Evolutionary conservation across 1,284 basidiomycete genomes (phyloP), one percentile per base, ranked within the genome.

Genomic region (Coniophora puteana): DNA sequence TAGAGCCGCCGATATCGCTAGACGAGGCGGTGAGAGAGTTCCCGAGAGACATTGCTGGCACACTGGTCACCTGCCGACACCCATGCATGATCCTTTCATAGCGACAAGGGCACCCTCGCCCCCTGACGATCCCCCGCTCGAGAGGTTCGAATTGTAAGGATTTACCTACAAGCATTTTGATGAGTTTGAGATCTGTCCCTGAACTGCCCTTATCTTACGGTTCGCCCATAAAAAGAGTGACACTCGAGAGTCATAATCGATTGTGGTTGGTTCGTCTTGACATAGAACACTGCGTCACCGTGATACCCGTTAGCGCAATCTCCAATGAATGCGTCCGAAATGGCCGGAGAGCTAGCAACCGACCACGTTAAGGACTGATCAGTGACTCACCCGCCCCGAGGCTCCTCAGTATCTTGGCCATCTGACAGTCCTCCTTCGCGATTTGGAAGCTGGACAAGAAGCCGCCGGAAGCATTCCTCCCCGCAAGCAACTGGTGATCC

Each of bases 21-120:
- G 8, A 25, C n/a, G n/a, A n/a, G n/a, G n/a, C n/a, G n/a, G n/a
- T 10, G 22, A 27, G 39, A 23, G 27, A 41, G 8, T 24, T 5
- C 5, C 3, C 8, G n/a, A n/a, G 8, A 8, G 13, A 7, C 0
- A n/a, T 14, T 13, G 8, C 13, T 21, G 40, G 21, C 67, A 72
- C 20, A 74, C 71, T 57, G n/a, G n/a, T n/a, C 67, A 70, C 41
- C 61, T 72, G 14, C 77, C 75, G 8, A 78, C 61, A 5, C 78
- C 76, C 36, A 80, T 54, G n/a, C 64, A 65, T 16, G 65, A 66
- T 6, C 76, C 78, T 24, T 65, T 65, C 40, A 73, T 55, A 4
- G 70, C 68, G 3, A 78, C 51, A n/a, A 80, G 49, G 0, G 76
- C 74, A 1, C 71, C 64, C 53, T 77, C 76, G 22, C 76, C 77